Conservation (phyloP, 2,329 filamentous ascomycete genomes). For the Botrytis cinerea region DNA sequence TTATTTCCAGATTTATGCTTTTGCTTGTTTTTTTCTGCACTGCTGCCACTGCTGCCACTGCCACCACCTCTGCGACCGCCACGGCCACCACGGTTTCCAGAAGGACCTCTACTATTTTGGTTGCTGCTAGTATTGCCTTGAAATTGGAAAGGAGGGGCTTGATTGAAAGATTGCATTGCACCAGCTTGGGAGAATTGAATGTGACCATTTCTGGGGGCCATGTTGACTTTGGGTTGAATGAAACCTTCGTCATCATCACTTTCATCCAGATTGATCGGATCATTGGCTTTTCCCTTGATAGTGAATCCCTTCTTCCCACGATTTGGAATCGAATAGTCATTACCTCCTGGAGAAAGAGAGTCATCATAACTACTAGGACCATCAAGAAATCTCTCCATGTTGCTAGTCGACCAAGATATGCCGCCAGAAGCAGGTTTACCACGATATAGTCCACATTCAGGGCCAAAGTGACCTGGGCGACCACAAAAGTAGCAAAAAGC, state of each 20-base stretch:
- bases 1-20: constrained; percentile 7
- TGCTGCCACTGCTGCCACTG: neutral
- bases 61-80: neutral
- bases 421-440: constrained; percentile 38
- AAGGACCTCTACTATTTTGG: neutral
- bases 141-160: constrained; percentile 7
- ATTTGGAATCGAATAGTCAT: constrained; percentile 36
- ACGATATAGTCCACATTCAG: constrained; percentile 51
- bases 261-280: constrained; percentile 39
- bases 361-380: constrained; percentile 42
- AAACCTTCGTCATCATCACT: constrained; percentile 37
- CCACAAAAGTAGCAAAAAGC: constrained; percentile 61
- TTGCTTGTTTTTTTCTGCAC: constrained; percentile 2
- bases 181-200: constrained; percentile 22
- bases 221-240: constrained; percentile 36
- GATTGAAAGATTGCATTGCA: constrained; percentile 9
- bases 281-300: constrained; percentile 40
- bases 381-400: constrained; percentile 54
- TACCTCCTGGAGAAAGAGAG: constrained; percentile 35
- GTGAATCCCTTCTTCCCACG: constrained; percentile 32
- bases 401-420: constrained; percentile 56
- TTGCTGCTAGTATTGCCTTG: constrained; percentile 14
- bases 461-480: constrained; percentile 54
- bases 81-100: neutral
- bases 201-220: neutral